Evolutionary conservation across 495 filamentous ascomycete genomes (phyloP), one percentile per base, ranked within the genome.

Genomic region (Penicillium goetzii): DNA sequence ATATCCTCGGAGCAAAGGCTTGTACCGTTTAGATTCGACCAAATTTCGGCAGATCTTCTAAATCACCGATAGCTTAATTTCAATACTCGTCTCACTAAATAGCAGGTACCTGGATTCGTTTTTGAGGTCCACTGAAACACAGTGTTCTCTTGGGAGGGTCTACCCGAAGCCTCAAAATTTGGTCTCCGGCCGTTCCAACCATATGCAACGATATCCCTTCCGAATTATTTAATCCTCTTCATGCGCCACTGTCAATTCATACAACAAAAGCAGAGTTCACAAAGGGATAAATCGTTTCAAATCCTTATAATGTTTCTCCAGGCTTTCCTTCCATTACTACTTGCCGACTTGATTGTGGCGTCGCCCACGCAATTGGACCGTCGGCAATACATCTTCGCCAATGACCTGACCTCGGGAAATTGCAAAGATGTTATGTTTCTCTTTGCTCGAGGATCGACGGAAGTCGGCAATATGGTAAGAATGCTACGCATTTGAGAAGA

Each of bases 381-480:
- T 15, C 38, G 38, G 9, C 38, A 41, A 41, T 41, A 41, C 38
- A 41, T 41, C 38, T 41, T 15, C 15, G 38, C 38, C 17, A 41
- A 41, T 41, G 38, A 41, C 38, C 38, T 41, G 17, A 41, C 15
- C 5, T 41, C 38, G 38, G 38, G 38, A 17, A 41, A n/a, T n/a
- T 41, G 38, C 38, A 41, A 41, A 41, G 38, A 41, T 41, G 38
- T n/a, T n/a, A 41, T 17, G 38, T 41, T 41, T 41, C 38, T 41
- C 15, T 41, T 41, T n/a, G 38, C 17, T 41, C 38, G 34, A 36
- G 34, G 34, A 14, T 36, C 34, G 34, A 36, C 34, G 1, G 36
- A 17, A 40, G 36, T 40, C 14, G 36, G 36, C 10, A 36, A 36
- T 36, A 36, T 36, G 34, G 34, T 36, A 36, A 36, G 34, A 36